Base-by-base conservation (phyloP, 352 stramenopile genomes). In the Pythium angustatum region DNA sequence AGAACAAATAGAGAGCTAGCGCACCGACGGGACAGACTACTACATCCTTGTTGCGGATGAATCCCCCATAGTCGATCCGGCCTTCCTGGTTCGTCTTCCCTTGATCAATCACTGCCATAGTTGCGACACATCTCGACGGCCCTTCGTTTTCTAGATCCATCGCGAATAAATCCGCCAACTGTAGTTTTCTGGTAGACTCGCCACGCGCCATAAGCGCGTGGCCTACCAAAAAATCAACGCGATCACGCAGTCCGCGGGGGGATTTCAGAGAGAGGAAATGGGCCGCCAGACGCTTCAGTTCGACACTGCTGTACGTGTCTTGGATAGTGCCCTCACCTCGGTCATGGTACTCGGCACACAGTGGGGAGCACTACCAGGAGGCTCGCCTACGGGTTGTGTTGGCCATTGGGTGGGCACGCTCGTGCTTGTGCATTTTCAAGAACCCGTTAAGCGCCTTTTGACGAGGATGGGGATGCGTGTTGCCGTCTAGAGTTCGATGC, bases 121-220 rank as follows among this genome's bases (percentile, higher is more conserved):
- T 43, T 6, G 49, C 31, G 0, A 30, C 5, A 27, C 30, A 56
- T 7, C 8, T 14, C 14, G 49, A 43, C 27, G 30, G 49, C 11
- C 28, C 49, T 28, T 56, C 49, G 22, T 38, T 2, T 22, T 31
- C 14, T 6, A 56, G 6, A 14, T 56, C 17, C 49, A 56, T 41
- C 3, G 49, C 30, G 49, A 56, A 56, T 17, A 38, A 30, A 27
- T 56, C 30, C 6, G 49, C 17, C 17, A 56, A n/a, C 31, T 41
- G 27, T 11, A 56, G 21, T 27, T 43, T 56, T 43, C 49, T 21
- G 2, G 49, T 56, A 19, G 14, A 38, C 30, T 56, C 49, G 9
- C 49, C 49, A 17, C 49, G 49, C 2, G 49, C 49, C 49, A 56
- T 56, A 7, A 41, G 31, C 30, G 49, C 49, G 27, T 56, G 49